phyloP scores from a whole-genome alignment of 345 rosid species.

The Litchi chinensis region DNA sequence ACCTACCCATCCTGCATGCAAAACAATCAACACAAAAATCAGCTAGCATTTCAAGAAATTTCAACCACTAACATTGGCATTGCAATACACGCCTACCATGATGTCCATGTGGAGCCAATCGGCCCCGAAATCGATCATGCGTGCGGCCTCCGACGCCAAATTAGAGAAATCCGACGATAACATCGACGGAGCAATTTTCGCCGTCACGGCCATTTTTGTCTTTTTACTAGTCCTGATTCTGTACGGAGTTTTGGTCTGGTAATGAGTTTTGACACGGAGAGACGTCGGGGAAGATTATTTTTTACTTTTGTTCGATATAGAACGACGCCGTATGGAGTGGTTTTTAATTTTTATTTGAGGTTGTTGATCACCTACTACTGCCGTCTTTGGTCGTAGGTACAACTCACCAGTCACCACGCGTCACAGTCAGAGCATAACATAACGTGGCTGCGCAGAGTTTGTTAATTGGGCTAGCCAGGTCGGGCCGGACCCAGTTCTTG shows the following conservation, averaged over 20 bases:
- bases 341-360: no score
- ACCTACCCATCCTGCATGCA: conserved; percentile 79
- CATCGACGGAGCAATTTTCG: conserved; percentile 96
- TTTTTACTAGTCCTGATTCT: conserved; percentile 1
- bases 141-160: conserved; percentile 82
- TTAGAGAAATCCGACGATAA: conserved; percentile 89
- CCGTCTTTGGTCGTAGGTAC: not conserved
- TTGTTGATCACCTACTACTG: not conserved
- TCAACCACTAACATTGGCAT: not conserved
- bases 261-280: not conserved
- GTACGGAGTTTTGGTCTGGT: not conserved
- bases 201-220: conserved; percentile 53
- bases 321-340: not conserved
- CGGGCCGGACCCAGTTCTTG: no score
- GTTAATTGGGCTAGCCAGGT: not conserved
- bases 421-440: not conserved
- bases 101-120: conserved; percentile 99
- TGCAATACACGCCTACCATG: conserved; percentile 48
- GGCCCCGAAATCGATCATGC: conserved; percentile 81
- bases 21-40: conserved; percentile 17
- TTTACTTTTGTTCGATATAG: not conserved
- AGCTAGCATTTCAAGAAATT: not conserved
- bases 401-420: not conserved
- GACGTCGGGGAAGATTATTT: not conserved
- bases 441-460: not conserved